These are phyloP conservation scores for Lactarius sp. DNA, from an alignment of 768 basidiomycete genomes.

Conservation along the genomic window DNA sequence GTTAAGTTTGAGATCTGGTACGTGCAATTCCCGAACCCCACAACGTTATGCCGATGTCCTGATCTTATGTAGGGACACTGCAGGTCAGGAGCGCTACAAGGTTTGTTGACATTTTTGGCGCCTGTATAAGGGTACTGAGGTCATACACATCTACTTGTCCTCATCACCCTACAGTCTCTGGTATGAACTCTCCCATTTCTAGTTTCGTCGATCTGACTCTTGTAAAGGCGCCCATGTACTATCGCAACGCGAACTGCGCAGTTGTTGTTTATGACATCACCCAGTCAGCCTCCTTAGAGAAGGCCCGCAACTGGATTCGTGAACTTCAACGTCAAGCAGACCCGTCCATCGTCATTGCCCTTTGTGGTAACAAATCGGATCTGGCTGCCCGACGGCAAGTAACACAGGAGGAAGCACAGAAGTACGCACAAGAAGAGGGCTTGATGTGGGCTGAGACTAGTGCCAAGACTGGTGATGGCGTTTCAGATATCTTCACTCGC, in stretches of 20 bases:
- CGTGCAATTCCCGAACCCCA: constrained; percentile 26
- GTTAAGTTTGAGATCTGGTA: constrained; percentile 99
- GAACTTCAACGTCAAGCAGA: constrained; percentile 98
- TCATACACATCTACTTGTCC: neutral
- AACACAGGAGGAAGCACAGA: constrained; percentile 82
- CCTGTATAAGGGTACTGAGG: constrained; percentile 17
- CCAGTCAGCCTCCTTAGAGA: constrained; percentile 84
- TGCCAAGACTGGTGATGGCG: constrained; percentile 85
- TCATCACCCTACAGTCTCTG: constrained; percentile 36
- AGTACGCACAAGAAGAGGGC: constrained; percentile 89
- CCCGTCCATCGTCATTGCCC: constrained; percentile 91
- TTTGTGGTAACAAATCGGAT: constrained; percentile 95
- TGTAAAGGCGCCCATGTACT: constrained; percentile 87
- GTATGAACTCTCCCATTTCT: constrained; percentile 33
- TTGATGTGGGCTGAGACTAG: constrained; percentile 91
- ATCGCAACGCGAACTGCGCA: constrained; percentile 90
- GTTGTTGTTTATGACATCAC: constrained; percentile 98
- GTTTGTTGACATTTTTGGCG: constrained; percentile 33
- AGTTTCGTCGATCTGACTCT: neutral
- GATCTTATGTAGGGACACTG: constrained; percentile 69
- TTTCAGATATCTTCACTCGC: constrained; percentile 77
- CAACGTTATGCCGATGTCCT: neutral
- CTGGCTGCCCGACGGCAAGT: constrained; percentile 81
- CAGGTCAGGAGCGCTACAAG: constrained; percentile 95
- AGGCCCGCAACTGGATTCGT: constrained; percentile 93